These are phyloP conservation scores for Pelargonium australe DNA, from an alignment of 441 rosid genomes.

Conservation along the genomic window DNA sequence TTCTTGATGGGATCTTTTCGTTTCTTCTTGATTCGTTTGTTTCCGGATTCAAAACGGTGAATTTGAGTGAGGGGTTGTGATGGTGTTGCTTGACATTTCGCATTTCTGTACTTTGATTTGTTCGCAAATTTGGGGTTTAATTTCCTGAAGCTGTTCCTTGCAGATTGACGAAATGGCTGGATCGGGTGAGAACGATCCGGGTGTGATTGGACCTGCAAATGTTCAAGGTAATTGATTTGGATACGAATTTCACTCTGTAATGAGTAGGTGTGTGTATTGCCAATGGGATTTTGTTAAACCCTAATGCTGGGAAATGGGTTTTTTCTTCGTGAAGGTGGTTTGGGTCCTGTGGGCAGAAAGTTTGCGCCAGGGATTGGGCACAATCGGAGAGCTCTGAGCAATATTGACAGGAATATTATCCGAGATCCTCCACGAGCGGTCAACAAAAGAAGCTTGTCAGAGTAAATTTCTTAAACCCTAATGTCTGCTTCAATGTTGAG, in stretches of 20 bases:
- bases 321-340: conserved; percentile 32
- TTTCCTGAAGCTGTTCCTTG: conserved; percentile 17
- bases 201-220: conserved; percentile 43
- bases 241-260: not conserved
- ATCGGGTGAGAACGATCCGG: conserved; percentile 70
- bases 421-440: conserved; percentile 58
- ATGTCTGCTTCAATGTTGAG: not conserved
- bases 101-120: conserved; percentile 16
- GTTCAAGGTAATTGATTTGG: conserved; percentile 36
- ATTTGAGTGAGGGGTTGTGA: not conserved
- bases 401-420: conserved; percentile 54
- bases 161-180: conserved; percentile 41
- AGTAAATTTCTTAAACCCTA: conserved; percentile 37
- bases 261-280: not conserved
- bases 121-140: conserved; percentile 16
- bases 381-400: conserved; percentile 57
- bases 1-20: conserved; percentile 10
- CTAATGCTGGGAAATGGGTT: conserved; percentile 12
- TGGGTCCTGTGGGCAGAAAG: conserved; percentile 50
- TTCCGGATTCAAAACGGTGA: not conserved
- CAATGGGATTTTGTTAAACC: conserved; percentile 10
- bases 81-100: conserved; percentile 2
- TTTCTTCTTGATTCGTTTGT: not conserved
- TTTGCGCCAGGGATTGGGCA: conserved; percentile 40
- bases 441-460: conserved; percentile 58